Evolutionary conservation across 164 flowering plant species (phyloP), one percentile per base, ranked within the genome.

Genomic region (Tinospora cordifolia): DNA sequence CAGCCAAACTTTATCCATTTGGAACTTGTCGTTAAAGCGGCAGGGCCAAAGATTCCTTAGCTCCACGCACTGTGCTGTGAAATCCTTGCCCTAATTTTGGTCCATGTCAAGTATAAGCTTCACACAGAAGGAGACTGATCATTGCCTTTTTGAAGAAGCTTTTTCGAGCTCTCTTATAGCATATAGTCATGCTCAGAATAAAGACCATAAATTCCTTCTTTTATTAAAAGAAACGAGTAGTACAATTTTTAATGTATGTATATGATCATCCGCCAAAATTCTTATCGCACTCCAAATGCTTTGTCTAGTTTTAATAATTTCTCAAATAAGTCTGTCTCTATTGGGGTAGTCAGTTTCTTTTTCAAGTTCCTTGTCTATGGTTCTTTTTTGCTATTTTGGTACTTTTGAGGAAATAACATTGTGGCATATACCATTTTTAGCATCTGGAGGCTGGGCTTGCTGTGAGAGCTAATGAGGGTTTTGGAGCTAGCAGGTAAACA

Each of bases 401-500:
- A 14, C 22, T 24, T 41, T 54, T 17, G 64, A 64, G 15, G n/a
- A 60, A 49, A 57, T 22, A 41, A 36, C 27, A n/a, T 44, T 8
- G 19, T 41, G 39, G 51, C 58, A 13, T 57, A 3, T 34, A 26
- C 24, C 39, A 26, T 63, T 77, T 70, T 70, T 91, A 93, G 98
- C 92, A 87, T 79, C 74, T 76, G 74, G 98, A 93, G 76, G 89
- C 93, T 62, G 97, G 98, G n/a, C 87, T 91, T 22, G 76, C 93
- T 17, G 89, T 90, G 22, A 85, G 85, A 80, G 84, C 71, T 63
- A 84, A 88, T 57, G 74, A 83, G 74, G 92, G 86, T 25, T 86
- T 87, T 76, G 90, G 84, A 66, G 80, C 93, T 36, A 89, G 81
- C 78, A 87, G 97, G 98, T 93, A 80, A 41, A 65, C 21, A 21